phyloP scores from a whole-genome alignment of 306 rosid species.

The Corylus avellana region DNA sequence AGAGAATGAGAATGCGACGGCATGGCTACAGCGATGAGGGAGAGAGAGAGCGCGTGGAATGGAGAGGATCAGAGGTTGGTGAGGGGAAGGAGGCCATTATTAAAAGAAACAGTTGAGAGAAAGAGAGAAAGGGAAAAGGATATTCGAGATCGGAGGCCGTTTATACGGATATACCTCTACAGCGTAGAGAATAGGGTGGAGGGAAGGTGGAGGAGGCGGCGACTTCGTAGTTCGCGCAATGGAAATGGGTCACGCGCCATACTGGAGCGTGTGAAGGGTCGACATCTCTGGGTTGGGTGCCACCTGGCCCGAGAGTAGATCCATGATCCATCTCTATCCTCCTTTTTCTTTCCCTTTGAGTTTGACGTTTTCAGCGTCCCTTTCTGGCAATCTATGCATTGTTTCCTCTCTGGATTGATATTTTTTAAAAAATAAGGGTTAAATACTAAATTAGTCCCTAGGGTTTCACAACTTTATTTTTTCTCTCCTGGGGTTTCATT shows the following conservation, averaged over 20 bases:
- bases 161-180: no score
- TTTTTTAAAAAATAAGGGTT: no score
- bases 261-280: background rate
- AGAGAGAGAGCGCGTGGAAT: slow-evolving; percentile 1
- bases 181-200: background rate
- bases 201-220: background rate
- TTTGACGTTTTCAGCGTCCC: background rate
- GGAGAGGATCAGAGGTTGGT: slow-evolving; percentile 22
- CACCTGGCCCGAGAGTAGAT: background rate
- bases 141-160: slow-evolving; percentile 25
- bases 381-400: no score
- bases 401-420: background rate
- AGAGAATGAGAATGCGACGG: slow-evolving; percentile 28
- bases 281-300: background rate
- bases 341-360: background rate
- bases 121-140: background rate
- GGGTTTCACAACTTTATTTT: no score
- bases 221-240: slow-evolving; percentile 7
- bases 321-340: background rate
- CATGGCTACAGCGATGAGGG: slow-evolving; percentile 40
- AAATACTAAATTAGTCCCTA: no score
- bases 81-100: slow-evolving; percentile 21
- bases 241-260: background rate
- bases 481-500: no score
- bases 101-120: slow-evolving; percentile 21